Evolutionary conservation across 2,329 filamentous ascomycete species (phyloP), one percentile per base, ranked within the genome.

Genomic region (Mycosphaerella arachidis): DNA sequence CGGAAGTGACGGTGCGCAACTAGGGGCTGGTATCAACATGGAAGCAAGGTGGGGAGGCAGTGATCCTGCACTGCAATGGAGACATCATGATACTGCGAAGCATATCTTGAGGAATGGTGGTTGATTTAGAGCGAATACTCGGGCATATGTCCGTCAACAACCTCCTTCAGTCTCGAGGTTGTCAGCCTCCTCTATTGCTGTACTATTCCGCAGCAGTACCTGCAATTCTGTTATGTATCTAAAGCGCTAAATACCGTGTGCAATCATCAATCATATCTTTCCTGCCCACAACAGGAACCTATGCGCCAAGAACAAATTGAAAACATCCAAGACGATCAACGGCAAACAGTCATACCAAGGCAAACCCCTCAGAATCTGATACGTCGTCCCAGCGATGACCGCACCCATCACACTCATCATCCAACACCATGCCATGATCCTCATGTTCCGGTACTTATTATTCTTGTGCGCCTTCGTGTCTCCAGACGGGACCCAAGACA

Each of bases 371-470:
- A 73, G 51, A 6, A 76, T 45, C 24, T 75, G 65, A 59, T 74
- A 77, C 0, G 69, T 70, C 6, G 74, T 72, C 3, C 73, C 76
- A 20, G 71, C 67, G 46, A 74, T 63, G 62, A 77, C 70, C 13
- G 70, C 71, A 1, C 72, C 73, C 8, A 73, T 63, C n/a, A 71
- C 68, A 6, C 66, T 48, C 4, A 74, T 61, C 9, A 69, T 75
- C 76, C 76, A 78, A 30, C 71, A 48, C 67, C 73, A 75, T 57
- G 73, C 74, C 5, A 78, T 67, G 10, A 77, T 66, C 9, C 76
- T 70, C 76, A 78, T 78, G 62, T 78, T 77, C 58, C 75, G 70
- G 63, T 76, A 78, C 66, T 77, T 76, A 71, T 77, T 72, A 65
- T 71, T 75, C 67, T 73, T 76, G 65, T 77, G 75, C 1, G 73